Evolutionary conservation across 225 moss, liverwort and hornwort species (phyloP).

Genomic region (Bryoerythrophyllum caledonicum): DNA sequence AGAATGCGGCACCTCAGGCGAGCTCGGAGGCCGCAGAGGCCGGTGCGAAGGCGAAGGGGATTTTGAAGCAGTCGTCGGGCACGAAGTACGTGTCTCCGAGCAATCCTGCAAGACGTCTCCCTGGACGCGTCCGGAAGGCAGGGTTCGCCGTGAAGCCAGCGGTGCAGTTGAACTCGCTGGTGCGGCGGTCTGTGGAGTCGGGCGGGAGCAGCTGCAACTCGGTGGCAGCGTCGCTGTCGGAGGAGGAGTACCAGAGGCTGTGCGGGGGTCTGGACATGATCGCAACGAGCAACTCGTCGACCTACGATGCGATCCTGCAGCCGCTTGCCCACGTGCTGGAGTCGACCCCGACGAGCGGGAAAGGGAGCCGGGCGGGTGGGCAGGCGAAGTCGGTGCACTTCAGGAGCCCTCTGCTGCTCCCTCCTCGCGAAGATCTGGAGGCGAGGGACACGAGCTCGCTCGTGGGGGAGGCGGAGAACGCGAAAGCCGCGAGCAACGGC

Average conservation of each 20-base stretch:
- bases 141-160: conserved; percentile 48
- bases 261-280: conserved; percentile 60
- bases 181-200: conserved; percentile 51
- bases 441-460: conserved; percentile 18
- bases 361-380: neutral
- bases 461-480: conserved; percentile 20
- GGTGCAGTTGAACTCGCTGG: conserved; percentile 57
- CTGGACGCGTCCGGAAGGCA: conserved; percentile 20
- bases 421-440: conserved; percentile 48
- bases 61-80: conserved; percentile 38
- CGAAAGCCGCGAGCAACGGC: neutral
- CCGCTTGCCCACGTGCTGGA: conserved; percentile 53
- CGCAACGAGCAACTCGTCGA: conserved; percentile 44
- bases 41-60: conserved; percentile 33
- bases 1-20: conserved; percentile 43
- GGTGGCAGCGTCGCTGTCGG: conserved; percentile 41
- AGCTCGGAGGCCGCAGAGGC: conserved; percentile 30
- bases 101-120: conserved; percentile 24
- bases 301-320: conserved; percentile 48
- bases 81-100: conserved; percentile 44
- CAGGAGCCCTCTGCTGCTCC: conserved; percentile 50
- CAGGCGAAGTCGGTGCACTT: conserved; percentile 56
- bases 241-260: conserved; percentile 47
- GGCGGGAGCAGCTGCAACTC: conserved; percentile 46
- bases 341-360: conserved; percentile 36